Conservation (phyloP, 371 early-diverging fungal genomes). For the Apophysomyces ossiformis region DNA sequence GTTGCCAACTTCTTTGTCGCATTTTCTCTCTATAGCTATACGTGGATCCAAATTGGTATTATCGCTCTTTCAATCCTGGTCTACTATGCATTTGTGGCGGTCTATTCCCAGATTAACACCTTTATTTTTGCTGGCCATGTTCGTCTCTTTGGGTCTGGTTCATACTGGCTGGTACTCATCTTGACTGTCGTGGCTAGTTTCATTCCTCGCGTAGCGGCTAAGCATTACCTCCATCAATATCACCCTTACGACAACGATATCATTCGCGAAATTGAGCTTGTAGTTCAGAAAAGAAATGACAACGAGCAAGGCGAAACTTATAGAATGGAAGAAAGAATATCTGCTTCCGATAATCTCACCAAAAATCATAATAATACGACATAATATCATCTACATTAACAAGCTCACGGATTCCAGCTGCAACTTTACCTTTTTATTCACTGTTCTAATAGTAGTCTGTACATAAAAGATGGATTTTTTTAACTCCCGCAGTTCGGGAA, state of each 20-base stretch:
- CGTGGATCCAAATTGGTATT: conserved; percentile 69
- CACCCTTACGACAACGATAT: conserved; percentile 69
- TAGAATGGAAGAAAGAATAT: neutral
- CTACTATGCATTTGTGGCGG: conserved; percentile 53
- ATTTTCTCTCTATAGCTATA: conserved; percentile 77
- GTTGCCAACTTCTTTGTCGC: conserved; percentile 84
- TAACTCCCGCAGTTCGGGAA: too few species aligned
- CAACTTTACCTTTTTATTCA: too few species aligned
- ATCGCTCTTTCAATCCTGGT: conserved; percentile 58
- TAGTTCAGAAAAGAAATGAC: conserved; percentile 20
- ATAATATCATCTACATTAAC: too few species aligned
- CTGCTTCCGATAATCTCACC: neutral
- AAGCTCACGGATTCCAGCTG: too few species aligned
- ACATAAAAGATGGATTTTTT: too few species aligned
- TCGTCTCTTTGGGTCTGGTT: conserved; percentile 49
- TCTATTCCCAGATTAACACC: conserved; percentile 51
- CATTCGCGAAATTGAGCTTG: conserved; percentile 59
- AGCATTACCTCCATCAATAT: conserved; percentile 53
- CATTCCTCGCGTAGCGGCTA: conserved; percentile 53
- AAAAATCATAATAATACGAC: neutral
- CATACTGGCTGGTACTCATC: conserved; percentile 56
- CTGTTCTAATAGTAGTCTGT: too few species aligned
- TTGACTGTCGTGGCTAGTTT: conserved; percentile 53
- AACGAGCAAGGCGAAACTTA: conserved; percentile 3
- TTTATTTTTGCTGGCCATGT: conserved; percentile 49